Evolutionary conservation across 306 rosid species (phyloP).

Genomic region (Mucuna pruriens): DNA sequence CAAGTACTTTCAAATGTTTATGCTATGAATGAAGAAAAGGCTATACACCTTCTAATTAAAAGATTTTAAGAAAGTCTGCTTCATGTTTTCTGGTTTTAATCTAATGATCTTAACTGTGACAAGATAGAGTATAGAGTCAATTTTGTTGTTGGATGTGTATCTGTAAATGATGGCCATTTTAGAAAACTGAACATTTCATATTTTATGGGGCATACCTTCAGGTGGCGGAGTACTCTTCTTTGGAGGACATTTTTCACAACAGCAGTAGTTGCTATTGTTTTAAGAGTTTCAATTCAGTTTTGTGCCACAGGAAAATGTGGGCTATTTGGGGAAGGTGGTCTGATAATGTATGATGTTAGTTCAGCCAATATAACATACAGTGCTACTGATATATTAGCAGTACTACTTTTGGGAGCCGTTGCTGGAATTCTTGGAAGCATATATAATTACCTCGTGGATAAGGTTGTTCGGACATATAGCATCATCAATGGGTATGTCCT

Average conservation of each 20-base stretch:
- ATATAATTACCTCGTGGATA: conserved; percentile 80
- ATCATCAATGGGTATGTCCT: conserved; percentile 82
- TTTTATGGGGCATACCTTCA: conserved; percentile 30
- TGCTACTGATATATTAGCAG: conserved; percentile 59
- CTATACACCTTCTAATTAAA: not conserved
- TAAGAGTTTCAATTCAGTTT: conserved; percentile 63
- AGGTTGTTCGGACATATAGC: conserved; percentile 88
- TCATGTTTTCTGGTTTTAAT: conserved; percentile 24
- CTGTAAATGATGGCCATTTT: not conserved
- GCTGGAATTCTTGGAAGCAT: conserved; percentile 91
- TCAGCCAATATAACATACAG: conserved; percentile 49
- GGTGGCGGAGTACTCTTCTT: conserved; percentile 97
- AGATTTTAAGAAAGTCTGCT: not conserved
- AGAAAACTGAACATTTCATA: conserved; percentile 15
- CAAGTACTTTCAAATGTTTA: not conserved
- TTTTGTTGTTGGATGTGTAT: conserved; percentile 1
- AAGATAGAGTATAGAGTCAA: conserved; percentile 5
- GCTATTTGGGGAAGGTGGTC: conserved; percentile 88
- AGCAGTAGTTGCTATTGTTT: conserved; percentile 85
- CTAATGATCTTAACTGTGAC: conserved; percentile 8
- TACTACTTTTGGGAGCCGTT: conserved; percentile 61
- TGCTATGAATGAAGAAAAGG: conserved; percentile 18
- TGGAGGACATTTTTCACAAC: conserved; percentile 96
- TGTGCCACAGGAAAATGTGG: conserved; percentile 85
- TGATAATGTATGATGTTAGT: conserved; percentile 73